Evolutionary conservation across 129 eudicot genomes (phyloP), one percentile per base, ranked within the genome.

Genomic region (Flaveria robusta): DNA sequence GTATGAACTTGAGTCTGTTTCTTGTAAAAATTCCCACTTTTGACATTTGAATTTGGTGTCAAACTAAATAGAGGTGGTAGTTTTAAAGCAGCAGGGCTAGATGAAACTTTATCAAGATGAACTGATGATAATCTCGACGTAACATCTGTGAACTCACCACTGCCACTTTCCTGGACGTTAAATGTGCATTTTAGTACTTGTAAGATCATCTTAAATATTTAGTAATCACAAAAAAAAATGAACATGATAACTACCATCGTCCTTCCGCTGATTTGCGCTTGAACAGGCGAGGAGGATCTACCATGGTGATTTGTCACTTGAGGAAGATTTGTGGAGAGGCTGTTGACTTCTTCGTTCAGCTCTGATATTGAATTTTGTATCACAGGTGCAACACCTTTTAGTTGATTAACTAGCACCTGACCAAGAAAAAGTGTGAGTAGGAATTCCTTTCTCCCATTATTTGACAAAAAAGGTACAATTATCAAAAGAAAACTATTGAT

Each of bases 381-480:
- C 62, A 87, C 69, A 66, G 97, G 99, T 66, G 97, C 90, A 43
- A 94, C 97, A 71, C 93, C 99, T 80, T 94, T 91, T 71, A 94
- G 85, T 80, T 94, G 99, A 79, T 91, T 89, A 70, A 94, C 89
- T 43, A 94, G 89, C 78, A 94, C 99, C 99, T 94, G 83, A 47
- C 70, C 49, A 50, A 10, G 22, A 6, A 68, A 71, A 79, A 47
- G 12, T 52, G 74, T 72, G 59, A 63, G 72, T 18, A 23, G 4
- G 59, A 74, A 56, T 4, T 51, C 18, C 59, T 41, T 10, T 24
- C n/a, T 23, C 37, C 39, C 39, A 24, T 23, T 24, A 15, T 29
- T 29, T 6, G 5, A 64, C 13, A 16, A 9, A 65, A 34, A 27
- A 34, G 5, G 42, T 26, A 62, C 68, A 65, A n/a, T n/a, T 31